A percentile compares a stretch with the other conserved stretches of the same genome.
phyloP scores from a whole-genome alignment of 2,329 filamentous ascomycete species.

The Arthrinium puccinioides region DNA sequence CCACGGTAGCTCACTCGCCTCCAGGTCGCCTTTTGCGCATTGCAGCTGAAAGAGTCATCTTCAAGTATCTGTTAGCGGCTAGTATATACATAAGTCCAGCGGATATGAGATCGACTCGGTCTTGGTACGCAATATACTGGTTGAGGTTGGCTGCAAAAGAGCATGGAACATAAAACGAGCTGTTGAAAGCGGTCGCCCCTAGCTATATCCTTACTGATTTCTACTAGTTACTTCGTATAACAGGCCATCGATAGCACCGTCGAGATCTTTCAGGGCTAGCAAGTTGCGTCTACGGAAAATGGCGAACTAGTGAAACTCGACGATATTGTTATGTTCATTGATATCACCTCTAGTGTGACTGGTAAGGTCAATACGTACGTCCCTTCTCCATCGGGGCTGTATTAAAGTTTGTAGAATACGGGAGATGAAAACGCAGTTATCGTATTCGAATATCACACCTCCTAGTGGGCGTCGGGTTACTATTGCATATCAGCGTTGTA shows the following conservation, averaged over 20 bases:
- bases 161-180: constrained; percentile 23
- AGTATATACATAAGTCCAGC: constrained; percentile 21
- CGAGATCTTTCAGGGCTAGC: constrained; percentile 9
- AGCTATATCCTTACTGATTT: constrained; percentile 23
- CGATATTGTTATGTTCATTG: constrained; percentile 15
- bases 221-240: constrained; percentile 12
- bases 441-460: no score
- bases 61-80: constrained; percentile 32
- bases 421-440: no score
- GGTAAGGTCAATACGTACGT: no score
- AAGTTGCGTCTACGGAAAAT: constrained; percentile 8
- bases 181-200: constrained; percentile 22
- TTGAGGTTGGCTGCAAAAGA: constrained; percentile 6
- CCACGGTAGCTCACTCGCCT: no score
- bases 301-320: constrained; percentile 9
- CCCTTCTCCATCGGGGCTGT: no score
- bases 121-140: constrained; percentile 11
- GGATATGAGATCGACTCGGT: constrained; percentile 28
- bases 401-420: no score
- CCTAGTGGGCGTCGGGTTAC: no score
- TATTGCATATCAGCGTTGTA: no score
- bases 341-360: constrained; percentile 21
- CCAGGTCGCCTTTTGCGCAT: constrained; percentile 33
- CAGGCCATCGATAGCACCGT: constrained; percentile 9
- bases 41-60: constrained; percentile 32